Base-by-base conservation (phyloP, 2,329 filamentous ascomycete genomes). In the Penicillium sp. region DNA sequence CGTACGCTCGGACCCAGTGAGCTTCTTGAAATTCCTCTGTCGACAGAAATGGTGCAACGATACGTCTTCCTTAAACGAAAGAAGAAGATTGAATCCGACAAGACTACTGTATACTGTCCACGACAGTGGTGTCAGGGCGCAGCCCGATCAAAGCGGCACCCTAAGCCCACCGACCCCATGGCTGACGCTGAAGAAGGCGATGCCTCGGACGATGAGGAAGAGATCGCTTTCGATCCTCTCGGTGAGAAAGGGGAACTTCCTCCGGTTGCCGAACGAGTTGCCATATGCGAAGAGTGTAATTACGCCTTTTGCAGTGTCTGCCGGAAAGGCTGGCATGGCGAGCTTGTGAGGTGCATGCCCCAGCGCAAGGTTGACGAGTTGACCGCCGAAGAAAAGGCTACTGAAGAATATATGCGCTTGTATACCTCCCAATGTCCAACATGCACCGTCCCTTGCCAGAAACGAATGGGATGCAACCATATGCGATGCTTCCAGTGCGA, bases 381-480 rank as follows among this genome's bases (percentile, higher is more conserved):
- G n/a, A 89, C 89, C 1, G 90, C 86, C 61, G 93, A 96, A 73
- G 93, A 97, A 67, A 88, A 91, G 71, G 92, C 92, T 0, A 92
- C 91, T 2, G 82, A 95, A 63, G 90, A 95, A 59, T 99, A 96
- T 73, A 82, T 99, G 67, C 82, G 86, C 51, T 78, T 86, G 62
- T 88, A 96, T 78, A 96, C 93, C 0, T 92, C 92, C 11, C 88
- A 90, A 1, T 99, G 95, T 72, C 93, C 95, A 11, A 94, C 92
- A 4, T 99, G 95, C 78, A 86, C 83, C 34, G 88, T 90, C 0
- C 91, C 91, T 0, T 89, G 89, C 22, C 91, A 96, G 73, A 99
- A 99, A 81, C 91, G 90, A 1, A 88, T 91, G 71, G 95, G 95
- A 41, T 99, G 95, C 82, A 97, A 97, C 76, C 93, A 97, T 76